These are phyloP conservation scores for Arxiozyma bovina DNA, from an alignment of 1,139 yeast species.

Conservation along the genomic window DNA sequence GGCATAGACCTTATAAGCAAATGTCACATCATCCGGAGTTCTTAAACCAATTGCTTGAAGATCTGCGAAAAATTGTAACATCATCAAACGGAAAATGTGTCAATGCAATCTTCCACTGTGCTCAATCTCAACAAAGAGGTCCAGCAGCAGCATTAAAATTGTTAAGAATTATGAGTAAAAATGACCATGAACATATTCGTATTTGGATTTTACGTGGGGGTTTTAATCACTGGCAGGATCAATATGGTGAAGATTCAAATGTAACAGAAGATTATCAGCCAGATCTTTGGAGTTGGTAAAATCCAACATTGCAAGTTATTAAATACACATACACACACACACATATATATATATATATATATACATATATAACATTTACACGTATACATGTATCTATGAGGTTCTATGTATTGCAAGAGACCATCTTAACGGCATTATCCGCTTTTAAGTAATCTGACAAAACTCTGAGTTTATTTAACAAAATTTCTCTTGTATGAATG, in stretches of 20 bases:
- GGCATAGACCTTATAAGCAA: conserved; percentile 23
- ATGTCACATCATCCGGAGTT: conserved; percentile 53
- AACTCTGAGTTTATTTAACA: too few relatives aligned
- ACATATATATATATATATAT: neutral
- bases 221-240: conserved; percentile 70
- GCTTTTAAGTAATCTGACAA: too few relatives aligned
- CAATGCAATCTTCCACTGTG: conserved; percentile 79
- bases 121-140: conserved; percentile 81
- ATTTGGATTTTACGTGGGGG: conserved; percentile 80
- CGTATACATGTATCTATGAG: neutral
- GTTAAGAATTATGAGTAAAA: conserved; percentile 43
- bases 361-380: too few relatives aligned
- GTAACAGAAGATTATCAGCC: conserved; percentile 63
- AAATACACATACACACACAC: neutral
- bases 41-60: conserved; percentile 43
- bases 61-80: conserved; percentile 38
- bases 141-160: conserved; percentile 73
- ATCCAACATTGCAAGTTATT: too few relatives aligned
- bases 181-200: conserved; percentile 36
- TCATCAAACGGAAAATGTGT: conserved; percentile 32
- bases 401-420: too few relatives aligned
- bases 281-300: conserved; percentile 42
- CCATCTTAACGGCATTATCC: too few relatives aligned
- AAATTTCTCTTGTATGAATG: too few relatives aligned
- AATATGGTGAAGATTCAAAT: conserved; percentile 54